phyloP scores from a whole-genome alignment of 495 filamentous ascomycete genomes.

The Hypoxylon trugodes region DNA sequence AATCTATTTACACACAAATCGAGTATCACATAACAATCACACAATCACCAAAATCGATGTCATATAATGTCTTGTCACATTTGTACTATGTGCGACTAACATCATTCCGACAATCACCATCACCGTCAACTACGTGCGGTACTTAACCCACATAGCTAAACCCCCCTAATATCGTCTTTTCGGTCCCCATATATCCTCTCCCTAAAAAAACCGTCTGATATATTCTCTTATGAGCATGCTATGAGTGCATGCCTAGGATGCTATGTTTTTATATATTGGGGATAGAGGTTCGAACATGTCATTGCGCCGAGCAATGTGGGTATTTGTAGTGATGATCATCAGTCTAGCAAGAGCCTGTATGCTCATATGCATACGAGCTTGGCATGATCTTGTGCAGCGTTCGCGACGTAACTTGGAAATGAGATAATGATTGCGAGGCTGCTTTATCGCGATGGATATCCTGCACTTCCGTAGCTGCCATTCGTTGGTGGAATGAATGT shows the following conservation, averaged over 20 bases:
- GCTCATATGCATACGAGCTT: background rate
- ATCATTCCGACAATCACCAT: conserved; percentile 3
- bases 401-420: too few relatives aligned
- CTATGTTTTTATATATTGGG: conserved; percentile 8
- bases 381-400: background rate
- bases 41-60: background rate
- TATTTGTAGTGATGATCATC: background rate
- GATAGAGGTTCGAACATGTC: background rate
- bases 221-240: conserved; percentile 22
- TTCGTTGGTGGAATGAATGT: conserved; percentile 52
- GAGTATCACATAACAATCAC: background rate
- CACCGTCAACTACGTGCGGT: conserved; percentile 21
- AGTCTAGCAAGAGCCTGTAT: background rate
- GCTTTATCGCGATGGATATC: conserved; percentile 37
- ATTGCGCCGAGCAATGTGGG: background rate
- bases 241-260: conserved; percentile 12
- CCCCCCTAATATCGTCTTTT: conserved; percentile 2
- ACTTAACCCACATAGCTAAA: conserved; percentile 10
- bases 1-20: background rate
- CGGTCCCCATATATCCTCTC: conserved; percentile 10
- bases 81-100: conserved; percentile 20
- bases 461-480: conserved; percentile 42
- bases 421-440: background rate
- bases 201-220: conserved; percentile 14
- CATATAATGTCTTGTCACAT: conserved; percentile 18